A percentile compares a stretch with the other conserved stretches of the same genome.
Conservation (phyloP, 2,329 filamentous ascomycete species). For the Penicillium sp. region DNA sequence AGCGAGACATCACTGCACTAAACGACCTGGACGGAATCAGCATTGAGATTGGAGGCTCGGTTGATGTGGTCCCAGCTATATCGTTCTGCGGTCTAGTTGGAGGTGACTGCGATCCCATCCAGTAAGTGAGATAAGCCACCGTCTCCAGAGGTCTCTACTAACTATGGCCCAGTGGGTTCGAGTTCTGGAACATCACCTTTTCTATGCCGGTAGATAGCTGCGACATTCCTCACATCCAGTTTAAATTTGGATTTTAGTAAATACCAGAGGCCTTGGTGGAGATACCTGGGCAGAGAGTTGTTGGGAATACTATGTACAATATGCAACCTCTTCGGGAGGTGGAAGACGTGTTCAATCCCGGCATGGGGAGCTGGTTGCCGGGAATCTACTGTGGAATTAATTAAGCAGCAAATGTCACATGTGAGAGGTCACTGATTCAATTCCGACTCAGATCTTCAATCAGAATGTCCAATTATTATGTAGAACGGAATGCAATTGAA, state of each 20-base stretch:
- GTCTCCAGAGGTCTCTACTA: background rate
- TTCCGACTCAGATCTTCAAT: no score
- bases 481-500: no score
- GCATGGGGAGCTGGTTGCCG: no score
- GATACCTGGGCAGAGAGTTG: no score
- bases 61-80: slow-evolving; percentile 19
- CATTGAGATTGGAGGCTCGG: slow-evolving; percentile 21
- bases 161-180: slow-evolving; percentile 7
- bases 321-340: no score
- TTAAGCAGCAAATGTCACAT: no score
- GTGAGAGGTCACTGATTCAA: no score
- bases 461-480: no score
- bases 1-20: slow-evolving; percentile 17
- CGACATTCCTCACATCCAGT: slow-evolving; percentile 3
- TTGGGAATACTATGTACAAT: no score
- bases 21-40: slow-evolving; percentile 22
- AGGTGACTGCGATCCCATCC: slow-evolving; percentile 19
- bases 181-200: slow-evolving; percentile 21
- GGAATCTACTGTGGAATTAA: no score
- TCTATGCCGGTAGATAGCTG: slow-evolving; percentile 7
- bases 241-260: slow-evolving; percentile 5
- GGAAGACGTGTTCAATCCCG: no score
- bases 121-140: slow-evolving; percentile 1
- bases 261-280: no score
- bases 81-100: slow-evolving; percentile 18